Evolutionary conservation across 441 rosid genomes (phyloP), one percentile per base, ranked within the genome.

Genomic region (Gossypium trilobum): DNA sequence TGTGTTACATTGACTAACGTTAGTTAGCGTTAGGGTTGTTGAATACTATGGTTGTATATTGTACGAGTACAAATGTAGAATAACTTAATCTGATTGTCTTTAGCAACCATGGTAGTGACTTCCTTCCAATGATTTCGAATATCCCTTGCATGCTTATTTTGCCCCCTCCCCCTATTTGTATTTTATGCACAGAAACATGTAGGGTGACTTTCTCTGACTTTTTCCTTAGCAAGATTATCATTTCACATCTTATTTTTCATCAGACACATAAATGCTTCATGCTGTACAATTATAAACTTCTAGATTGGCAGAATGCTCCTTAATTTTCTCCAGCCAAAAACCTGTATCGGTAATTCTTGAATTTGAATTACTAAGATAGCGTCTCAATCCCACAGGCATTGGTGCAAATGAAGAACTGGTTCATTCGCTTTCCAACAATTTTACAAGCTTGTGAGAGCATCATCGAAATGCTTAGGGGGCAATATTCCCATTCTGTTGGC

Each of bases 391-490:
- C 77, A 84, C 89, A 94, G 98, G 96, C 97, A 60, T 78, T 94
- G 79, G 82, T 85, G 76, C 93, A 89, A 71, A 94, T 94, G 97
- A 94, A 84, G 84, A 89, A 79, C 55, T 89, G 88, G 91, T 89
- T 88, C 64, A 29, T 79, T 65, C 93, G 99, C 69, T 94, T 94
- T 81, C 99, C 99, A 25, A 94, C 94, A 62, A 89, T 94, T 74
- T 83, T 94, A 77, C 99, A 89, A 78, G 94, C 91, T 36, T 90
- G 87, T 77, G 97, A 92, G 89, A 84, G 93, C 78, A 78, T 85
- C 61, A 89, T 94, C 79, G 94, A 94, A 88, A 88, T 92, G 99
- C 97, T 94, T n/a, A 91, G 97, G 74, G 99, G 97, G 67, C 99
- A 94, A 76, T 94, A 92, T 77, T 91, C 97, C 61, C 99, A 94